Percentiles rank a stretch among this genome's conserved stretches.
phyloP scores from a whole-genome alignment of 2,329 filamentous ascomycete genomes.

The Hymenoscyphus occultus region DNA sequence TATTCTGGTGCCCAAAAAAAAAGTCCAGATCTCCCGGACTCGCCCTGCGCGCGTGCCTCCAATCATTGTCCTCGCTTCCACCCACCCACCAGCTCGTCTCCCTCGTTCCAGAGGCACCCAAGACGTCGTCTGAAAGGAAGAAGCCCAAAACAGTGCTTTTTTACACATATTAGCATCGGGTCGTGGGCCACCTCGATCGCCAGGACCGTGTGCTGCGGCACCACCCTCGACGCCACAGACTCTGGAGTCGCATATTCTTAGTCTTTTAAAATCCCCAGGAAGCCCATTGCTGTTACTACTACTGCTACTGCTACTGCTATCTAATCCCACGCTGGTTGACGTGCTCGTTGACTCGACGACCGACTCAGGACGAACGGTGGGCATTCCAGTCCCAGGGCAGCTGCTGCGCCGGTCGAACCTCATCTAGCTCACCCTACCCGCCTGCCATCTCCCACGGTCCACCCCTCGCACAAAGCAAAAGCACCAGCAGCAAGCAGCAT shows the following conservation, averaged over 20 bases:
- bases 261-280: background rate
- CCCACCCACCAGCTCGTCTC: background rate
- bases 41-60: background rate
- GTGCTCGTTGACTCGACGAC: constrained; percentile 18
- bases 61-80: constrained; percentile 2
- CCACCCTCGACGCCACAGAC: background rate
- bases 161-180: background rate
- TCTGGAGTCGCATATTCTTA: constrained; percentile 7
- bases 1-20: background rate
- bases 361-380: constrained; percentile 9
- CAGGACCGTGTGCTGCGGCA: constrained; percentile 10
- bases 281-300: background rate
- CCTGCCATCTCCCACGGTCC: constrained; percentile 5
- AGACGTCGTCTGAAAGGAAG: background rate
- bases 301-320: background rate
- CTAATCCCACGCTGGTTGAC: constrained; percentile 1
- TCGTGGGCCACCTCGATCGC: constrained; percentile 15
- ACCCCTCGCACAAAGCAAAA: constrained; percentile 20
- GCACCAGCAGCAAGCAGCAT: constrained; percentile 13
- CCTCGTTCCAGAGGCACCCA: background rate
- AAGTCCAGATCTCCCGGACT: background rate
- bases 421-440: background rate
- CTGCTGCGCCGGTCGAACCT: background rate
- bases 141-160: background rate
- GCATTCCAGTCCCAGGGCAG: constrained; percentile 19